Percentiles rank a stretch among this genome's conserved stretches.
Conservation (phyloP, 2,329 filamentous ascomycete genomes). For the Monilinia polystroma region DNA sequence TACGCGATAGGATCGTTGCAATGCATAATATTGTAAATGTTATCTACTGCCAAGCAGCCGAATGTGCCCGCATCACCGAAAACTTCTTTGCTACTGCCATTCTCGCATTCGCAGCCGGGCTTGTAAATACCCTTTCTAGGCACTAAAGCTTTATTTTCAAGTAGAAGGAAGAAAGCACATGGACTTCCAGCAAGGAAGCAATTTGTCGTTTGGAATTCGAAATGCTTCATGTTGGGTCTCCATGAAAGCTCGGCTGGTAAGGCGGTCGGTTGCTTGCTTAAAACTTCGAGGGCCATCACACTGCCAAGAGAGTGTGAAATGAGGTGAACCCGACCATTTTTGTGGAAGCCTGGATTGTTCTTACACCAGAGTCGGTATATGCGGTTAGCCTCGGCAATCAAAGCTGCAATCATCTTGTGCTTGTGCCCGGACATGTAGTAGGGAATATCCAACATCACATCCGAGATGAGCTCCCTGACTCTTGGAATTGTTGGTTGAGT, state of each 20-base stretch:
- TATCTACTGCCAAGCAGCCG: constrained; percentile 90
- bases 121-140: constrained; percentile 77
- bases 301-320: constrained; percentile 93
- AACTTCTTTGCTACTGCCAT: constrained; percentile 57
- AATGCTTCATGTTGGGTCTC: constrained; percentile 56
- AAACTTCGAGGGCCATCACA: constrained; percentile 88
- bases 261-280: constrained; percentile 81
- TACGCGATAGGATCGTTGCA: constrained; percentile 79
- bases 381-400: constrained; percentile 87
- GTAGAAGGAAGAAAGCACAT: constrained; percentile 85
- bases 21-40: constrained; percentile 88
- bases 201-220: constrained; percentile 90
- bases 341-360: constrained; percentile 84
- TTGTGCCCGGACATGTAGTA: constrained; percentile 98
- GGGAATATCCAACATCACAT: constrained; percentile 97
- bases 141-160: constrained; percentile 70
- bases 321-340: constrained; percentile 81
- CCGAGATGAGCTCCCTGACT: constrained; percentile 89
- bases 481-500: constrained; percentile 87
- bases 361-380: constrained; percentile 94
- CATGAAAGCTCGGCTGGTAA: constrained; percentile 46
- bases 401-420: constrained; percentile 86
- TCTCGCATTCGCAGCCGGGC: constrained; percentile 66
- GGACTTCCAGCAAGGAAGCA: constrained; percentile 90
- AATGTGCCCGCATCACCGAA: constrained; percentile 79